Evolutionary conservation across 2,329 filamentous ascomycete species (phyloP), one percentile per base, ranked within the genome.

Genomic region (Furcasterigmium furcatum): DNA sequence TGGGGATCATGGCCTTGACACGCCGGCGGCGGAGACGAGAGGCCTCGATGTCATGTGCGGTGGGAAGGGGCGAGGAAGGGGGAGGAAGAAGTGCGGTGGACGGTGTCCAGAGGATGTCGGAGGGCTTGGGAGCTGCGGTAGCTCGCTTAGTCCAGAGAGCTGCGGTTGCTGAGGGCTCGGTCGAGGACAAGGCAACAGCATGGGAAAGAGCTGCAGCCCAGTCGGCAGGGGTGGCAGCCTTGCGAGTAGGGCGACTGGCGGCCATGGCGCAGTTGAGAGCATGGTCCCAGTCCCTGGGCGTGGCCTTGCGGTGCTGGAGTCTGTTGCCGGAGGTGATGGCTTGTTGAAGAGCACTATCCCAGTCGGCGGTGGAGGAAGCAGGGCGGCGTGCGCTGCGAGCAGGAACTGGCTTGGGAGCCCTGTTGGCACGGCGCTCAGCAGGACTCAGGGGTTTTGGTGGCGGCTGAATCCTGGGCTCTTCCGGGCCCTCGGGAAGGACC

Each of bases 131-230:
- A n/a, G 18, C n/a, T 3, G 16, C 34, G 13, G 36, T 19, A 13
- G 27, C 41, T 8, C 46, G 43, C 18, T 40, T 42, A 12, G 43
- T 22, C 48, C 48, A 51, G 39, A 53, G 42, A 22, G 45, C 27
- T 7, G 14, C 32, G 32, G 32, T n/a, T 8, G 32, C 7, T 7
- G 14, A 35, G 32, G 32, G 32, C 32, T n/a, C 32, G 7, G 14
- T 40, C 20, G 22, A 40, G 32, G 32, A n/a, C 7, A 60, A 58
- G 5, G 55, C 48, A 20, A 68, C 50, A 16, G 69, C 66, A 41
- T 63, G 49, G 4, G 59, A 49, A 2, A 76, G 62, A 4, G 72
- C 72, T 16, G 57, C 55, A 9, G 63, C 56, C 71, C 71, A 73
- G 41, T 67, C 58, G 1, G 43, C 55, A 13, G 43, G 46, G 20